Percentiles rank a stretch among this genome's conserved stretches.
Conservation (phyloP, 148 eudicot species). For the Euryodendron excelsum region DNA sequence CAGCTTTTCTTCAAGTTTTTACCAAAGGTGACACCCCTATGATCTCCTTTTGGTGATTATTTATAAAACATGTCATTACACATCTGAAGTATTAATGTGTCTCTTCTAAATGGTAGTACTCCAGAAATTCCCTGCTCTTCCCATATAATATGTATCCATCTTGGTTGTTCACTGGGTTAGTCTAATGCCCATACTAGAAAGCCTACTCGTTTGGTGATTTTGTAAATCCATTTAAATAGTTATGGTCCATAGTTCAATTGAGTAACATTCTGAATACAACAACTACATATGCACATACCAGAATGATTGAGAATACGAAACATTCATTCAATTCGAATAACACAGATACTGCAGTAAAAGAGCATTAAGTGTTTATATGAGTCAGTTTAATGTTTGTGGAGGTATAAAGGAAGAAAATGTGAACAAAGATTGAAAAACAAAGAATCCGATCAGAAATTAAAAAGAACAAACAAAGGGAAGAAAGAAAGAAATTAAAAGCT, state of each 20-base stretch:
- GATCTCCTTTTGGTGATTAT: not conserved
- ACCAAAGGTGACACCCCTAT: not conserved
- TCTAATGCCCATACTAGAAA: not conserved
- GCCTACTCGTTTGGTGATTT: not conserved
- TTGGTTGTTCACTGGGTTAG: not conserved
- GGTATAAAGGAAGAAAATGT: too few species aligned
- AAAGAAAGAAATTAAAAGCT: too few species aligned
- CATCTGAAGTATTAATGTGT: not conserved
- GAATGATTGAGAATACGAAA: not conserved
- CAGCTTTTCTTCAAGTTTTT: too few species aligned
- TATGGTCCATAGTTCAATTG: not conserved
- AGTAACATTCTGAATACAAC: too few species aligned
- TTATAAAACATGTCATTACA: not conserved
- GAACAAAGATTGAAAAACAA: too few species aligned
- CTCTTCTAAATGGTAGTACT: not conserved
- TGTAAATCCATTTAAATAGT: not conserved
- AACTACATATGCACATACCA: too few species aligned
- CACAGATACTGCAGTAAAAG: not conserved
- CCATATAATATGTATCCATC: not conserved
- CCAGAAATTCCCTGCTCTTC: not conserved
- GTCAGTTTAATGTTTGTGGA: not conserved
- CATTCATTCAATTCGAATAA: not conserved
- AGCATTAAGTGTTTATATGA: not conserved
- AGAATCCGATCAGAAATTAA: too few species aligned
- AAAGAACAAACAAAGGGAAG: too few species aligned